Percentiles rank a stretch among this genome's conserved stretches.
Conservation (phyloP, 2,329 filamentous ascomycete genomes). For the Knufia petricola region DNA sequence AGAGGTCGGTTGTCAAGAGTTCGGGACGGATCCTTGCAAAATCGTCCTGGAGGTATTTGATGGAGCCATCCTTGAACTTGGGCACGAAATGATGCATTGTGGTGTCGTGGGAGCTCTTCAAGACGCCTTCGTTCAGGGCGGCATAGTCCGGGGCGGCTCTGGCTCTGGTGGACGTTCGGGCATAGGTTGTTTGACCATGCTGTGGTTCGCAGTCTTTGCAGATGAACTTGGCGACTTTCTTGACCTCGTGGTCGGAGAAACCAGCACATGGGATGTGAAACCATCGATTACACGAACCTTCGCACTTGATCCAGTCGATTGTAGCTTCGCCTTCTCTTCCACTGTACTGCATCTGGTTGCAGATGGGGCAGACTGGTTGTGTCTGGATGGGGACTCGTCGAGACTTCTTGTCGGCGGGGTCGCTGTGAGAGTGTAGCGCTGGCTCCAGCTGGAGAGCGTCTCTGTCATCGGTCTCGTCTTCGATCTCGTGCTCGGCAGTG, state of each 20-base stretch:
- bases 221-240: constrained; percentile 59
- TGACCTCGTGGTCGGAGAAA: constrained; percentile 55
- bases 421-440: neutral
- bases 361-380: constrained; percentile 41
- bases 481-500: constrained; percentile 6
- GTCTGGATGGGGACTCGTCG: constrained; percentile 13
- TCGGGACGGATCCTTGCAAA: constrained; percentile 57
- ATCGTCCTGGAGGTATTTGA: constrained; percentile 50
- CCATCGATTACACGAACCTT: constrained; percentile 56
- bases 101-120: constrained; percentile 56
- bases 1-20: constrained; percentile 52
- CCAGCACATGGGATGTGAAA: constrained; percentile 59
- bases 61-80: constrained; percentile 55
- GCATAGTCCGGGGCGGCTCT: constrained; percentile 60
- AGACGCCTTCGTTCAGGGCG: constrained; percentile 55
- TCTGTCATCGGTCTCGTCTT: neutral
- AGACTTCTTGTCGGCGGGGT: constrained; percentile 12
- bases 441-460: too few species aligned
- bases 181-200: constrained; percentile 56
- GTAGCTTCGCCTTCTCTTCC: constrained; percentile 43
- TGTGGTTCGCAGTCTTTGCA: constrained; percentile 50
- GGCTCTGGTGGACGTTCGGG: constrained; percentile 56
- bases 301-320: constrained; percentile 53
- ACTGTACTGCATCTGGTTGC: constrained; percentile 45
- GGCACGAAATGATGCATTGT: constrained; percentile 60